Evolutionary conservation across 2,329 filamentous ascomycete genomes (phyloP).

Genomic region (Thelonectria olida): DNA sequence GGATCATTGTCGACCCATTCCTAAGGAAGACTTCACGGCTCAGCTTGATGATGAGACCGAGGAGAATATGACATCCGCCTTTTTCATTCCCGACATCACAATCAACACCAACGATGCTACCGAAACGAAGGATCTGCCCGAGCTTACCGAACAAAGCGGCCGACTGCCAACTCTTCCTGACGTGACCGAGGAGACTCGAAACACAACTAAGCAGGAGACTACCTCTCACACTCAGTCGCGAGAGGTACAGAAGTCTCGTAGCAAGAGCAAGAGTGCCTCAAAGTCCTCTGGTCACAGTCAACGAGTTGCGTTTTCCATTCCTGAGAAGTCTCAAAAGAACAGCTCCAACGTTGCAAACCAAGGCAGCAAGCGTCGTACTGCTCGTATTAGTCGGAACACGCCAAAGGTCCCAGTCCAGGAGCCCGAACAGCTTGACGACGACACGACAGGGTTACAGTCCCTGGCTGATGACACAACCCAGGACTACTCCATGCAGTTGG

Average conservation of each 20-base stretch:
- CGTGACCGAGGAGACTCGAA: constrained; percentile 41
- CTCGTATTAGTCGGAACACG: constrained; percentile 31
- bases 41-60: constrained; percentile 50
- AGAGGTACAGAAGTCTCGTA: constrained; percentile 39
- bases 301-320: constrained; percentile 54
- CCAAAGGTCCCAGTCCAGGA: constrained; percentile 36
- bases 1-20: constrained; percentile 51
- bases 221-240: constrained; percentile 41
- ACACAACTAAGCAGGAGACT: constrained; percentile 41
- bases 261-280: constrained; percentile 37
- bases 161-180: constrained; percentile 40
- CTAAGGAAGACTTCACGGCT: constrained; percentile 48
- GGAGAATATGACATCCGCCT: constrained; percentile 67
- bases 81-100: constrained; percentile 68
- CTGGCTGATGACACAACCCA: constrained; percentile 45
- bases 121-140: constrained; percentile 44
- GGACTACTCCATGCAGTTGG: constrained; percentile 46
- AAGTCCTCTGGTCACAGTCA: constrained; percentile 41
- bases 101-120: constrained; percentile 54
- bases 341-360: constrained; percentile 50
- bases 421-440: constrained; percentile 44
- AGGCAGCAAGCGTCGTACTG: constrained; percentile 53
- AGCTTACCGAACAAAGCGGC: constrained; percentile 46
- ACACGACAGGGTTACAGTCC: constrained; percentile 47
- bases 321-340: constrained; percentile 45